Evolutionary conservation across 225 moss, liverwort and hornwort species (phyloP), one percentile per base, ranked within the genome.

Genomic region (Marchantia polymorpha): DNA sequence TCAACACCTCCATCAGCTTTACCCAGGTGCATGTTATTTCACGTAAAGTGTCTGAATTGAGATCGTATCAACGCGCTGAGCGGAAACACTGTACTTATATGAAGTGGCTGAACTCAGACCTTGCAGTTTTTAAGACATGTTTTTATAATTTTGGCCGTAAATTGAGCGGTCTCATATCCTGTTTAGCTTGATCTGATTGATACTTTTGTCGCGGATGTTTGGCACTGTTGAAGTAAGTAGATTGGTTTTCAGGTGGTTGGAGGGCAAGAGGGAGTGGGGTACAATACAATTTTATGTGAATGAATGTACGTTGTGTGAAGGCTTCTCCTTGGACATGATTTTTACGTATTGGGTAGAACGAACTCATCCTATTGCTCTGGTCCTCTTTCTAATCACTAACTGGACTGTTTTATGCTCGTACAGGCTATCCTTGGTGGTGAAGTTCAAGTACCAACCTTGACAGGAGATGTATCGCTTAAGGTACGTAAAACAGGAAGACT

Each of bases 391-490:
- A 52, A 23, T 25, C 3, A 39, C 5, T 39, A 5, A 13, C 23
- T 53, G 0, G n/a, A 69, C 39, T 0, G 12, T 22, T 74, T 49
- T 11, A 29, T 31, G 16, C 20, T 74, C 10, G 46, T 6, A 49
- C 82, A 82, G 81, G 88, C 88, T 52, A 85, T 88, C 74, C 81
- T 88, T 30, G 88, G 88, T 17, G 83, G 85, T 83, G 81, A 85
- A 75, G 78, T 88, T 65, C 85, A 81, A 83, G 88, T 85, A 22
- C 83, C 85, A 64, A 85, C 88, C 26, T 63, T 88, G 71, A 70
- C 88, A 56, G 88, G 88, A 23, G 85, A 83, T 63, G 88, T 88
- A 5, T 63, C 80, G 15, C 78, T 88, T 0, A 88, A 85, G 83
- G 82, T 84, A 72, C 12, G 7, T 20, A 20, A n/a, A 65, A 7